phyloP scores from a whole-genome alignment of 176 grass and related monocot genomes.

The Carex cristatella region DNA sequence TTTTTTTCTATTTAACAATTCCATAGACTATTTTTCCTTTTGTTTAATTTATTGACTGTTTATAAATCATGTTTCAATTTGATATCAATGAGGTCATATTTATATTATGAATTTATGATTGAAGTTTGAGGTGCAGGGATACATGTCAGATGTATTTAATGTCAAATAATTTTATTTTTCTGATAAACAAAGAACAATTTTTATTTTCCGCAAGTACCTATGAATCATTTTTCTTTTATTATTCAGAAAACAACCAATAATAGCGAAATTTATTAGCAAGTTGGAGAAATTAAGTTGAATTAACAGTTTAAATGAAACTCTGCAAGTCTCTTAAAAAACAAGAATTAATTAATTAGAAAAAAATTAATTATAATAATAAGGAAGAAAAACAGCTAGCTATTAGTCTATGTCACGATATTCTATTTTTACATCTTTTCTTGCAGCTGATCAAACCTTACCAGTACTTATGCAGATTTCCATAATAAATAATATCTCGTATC shows the following conservation, averaged over 20 bases:
- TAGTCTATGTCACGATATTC: constrained; percentile 14
- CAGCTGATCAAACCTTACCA: background rate
- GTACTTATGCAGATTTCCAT: background rate
- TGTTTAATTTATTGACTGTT: background rate
- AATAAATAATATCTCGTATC: background rate
- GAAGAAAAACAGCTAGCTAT: background rate
- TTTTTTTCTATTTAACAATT: background rate
- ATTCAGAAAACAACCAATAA: background rate
- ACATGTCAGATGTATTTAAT: background rate
- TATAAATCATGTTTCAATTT: background rate
- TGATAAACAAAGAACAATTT: background rate
- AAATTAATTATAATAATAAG: no score
- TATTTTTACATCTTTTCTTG: background rate
- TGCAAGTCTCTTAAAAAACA: background rate
- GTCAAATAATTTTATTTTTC: background rate
- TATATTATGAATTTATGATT: background rate
- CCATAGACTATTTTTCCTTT: background rate
- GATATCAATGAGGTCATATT: background rate
- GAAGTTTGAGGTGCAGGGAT: background rate
- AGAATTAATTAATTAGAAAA: background rate
- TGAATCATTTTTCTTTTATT: background rate
- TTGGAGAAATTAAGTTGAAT: background rate
- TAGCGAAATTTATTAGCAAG: background rate
- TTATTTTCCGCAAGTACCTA: background rate
- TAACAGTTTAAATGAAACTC: background rate